Percentiles rank a stretch among this genome's conserved stretches.
phyloP scores from a whole-genome alignment of 345 rosid species.

The Abelmoschus esculentus region DNA sequence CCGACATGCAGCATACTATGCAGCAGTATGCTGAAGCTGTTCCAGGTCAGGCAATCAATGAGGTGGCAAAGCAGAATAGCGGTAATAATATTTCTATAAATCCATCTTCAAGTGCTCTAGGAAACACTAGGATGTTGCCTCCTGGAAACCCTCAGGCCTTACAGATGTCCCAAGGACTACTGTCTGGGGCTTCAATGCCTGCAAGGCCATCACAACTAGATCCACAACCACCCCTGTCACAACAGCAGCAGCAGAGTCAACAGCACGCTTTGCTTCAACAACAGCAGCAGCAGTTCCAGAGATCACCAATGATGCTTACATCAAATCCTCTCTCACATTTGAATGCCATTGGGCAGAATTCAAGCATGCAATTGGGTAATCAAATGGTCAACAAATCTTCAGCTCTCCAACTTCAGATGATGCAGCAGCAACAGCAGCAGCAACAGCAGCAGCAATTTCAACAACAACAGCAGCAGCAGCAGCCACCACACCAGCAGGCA shows the following conservation, averaged over 20 bases:
- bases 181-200: constrained; percentile 61
- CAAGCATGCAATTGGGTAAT: constrained; percentile 62
- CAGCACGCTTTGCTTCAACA: constrained; percentile 54
- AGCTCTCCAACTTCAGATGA: constrained; percentile 56
- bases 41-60: constrained; percentile 45
- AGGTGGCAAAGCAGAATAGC: constrained; percentile 44
- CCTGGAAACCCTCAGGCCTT: constrained; percentile 60
- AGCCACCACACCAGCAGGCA: constrained; percentile 12
- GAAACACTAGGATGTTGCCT: constrained; percentile 63
- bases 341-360: constrained; percentile 58
- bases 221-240: constrained; percentile 29
- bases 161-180: constrained; percentile 67
- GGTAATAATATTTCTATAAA: constrained; percentile 37
- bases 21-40: constrained; percentile 56
- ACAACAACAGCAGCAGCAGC: too few relatives aligned
- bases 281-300: constrained; percentile 55
- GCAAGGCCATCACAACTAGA: constrained; percentile 59
- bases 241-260: constrained; percentile 38
- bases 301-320: constrained; percentile 53
- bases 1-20: constrained; percentile 20
- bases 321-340: constrained; percentile 49
- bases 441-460: constrained; percentile 10
- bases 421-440: constrained; percentile 25
- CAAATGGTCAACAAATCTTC: constrained; percentile 67
- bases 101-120: constrained; percentile 41